Conservation (phyloP, 805 yeast species). For the Kodamaea leandrae region DNA sequence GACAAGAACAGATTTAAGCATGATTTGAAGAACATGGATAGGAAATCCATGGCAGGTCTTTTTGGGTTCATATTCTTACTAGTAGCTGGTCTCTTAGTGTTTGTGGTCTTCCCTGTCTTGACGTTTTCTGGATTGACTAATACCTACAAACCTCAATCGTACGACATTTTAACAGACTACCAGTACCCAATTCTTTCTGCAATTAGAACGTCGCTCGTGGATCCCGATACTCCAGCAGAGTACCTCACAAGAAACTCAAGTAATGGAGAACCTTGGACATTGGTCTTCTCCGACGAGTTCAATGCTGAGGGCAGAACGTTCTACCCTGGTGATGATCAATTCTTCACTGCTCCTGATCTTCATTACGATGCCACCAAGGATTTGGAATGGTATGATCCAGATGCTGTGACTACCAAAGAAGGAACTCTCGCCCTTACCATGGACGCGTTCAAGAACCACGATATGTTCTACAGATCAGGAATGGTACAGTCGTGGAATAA, state of each 20-base stretch:
- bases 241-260: conserved; percentile 12
- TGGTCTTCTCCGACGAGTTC: conserved; percentile 41
- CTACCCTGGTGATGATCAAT: conserved; percentile 42
- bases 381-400: conserved; percentile 44
- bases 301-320: conserved; percentile 41
- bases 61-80: conserved; percentile 57
- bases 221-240: conserved; percentile 23
- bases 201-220: conserved; percentile 21
- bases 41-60: conserved; percentile 56
- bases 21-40: conserved; percentile 66
- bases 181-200: conserved; percentile 19
- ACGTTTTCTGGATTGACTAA: conserved; percentile 70
- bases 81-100: conserved; percentile 60
- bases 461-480: conserved; percentile 37
- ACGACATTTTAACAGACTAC: conserved; percentile 46
- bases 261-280: conserved; percentile 30
- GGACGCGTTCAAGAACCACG: conserved; percentile 37
- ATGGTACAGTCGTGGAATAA: conserved; percentile 43
- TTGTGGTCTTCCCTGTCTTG: conserved; percentile 75
- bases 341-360: conserved; percentile 37
- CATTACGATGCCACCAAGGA: conserved; percentile 41
- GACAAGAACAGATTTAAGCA: conserved; percentile 64
- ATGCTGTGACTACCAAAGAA: conserved; percentile 39
- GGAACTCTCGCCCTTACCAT: conserved; percentile 33
- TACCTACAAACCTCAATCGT: conserved; percentile 24